These are phyloP conservation scores for Fusarium proliferatum DNA, from an alignment of 2,329 filamentous ascomycete species.

Conservation along the genomic window DNA sequence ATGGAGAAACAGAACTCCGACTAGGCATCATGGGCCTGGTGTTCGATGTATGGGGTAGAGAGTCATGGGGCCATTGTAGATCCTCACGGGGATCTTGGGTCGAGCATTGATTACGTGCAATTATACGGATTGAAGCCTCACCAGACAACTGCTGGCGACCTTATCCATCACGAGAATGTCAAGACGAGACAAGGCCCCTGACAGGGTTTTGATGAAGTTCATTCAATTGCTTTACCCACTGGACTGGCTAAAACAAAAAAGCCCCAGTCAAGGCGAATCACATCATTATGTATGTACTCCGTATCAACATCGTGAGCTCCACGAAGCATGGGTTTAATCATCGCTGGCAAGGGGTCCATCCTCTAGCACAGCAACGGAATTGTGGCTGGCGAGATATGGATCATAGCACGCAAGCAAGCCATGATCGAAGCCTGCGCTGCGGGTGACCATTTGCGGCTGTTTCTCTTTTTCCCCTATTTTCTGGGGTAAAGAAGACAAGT, in stretches of 20 bases:
- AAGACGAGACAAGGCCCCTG: conserved; percentile 14
- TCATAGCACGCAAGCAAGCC: conserved; percentile 25
- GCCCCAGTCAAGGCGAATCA: conserved; percentile 26
- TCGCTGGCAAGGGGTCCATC: conserved; percentile 17
- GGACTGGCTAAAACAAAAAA: conserved; percentile 23
- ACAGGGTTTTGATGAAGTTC: not conserved
- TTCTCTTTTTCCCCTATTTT: conserved; percentile 22
- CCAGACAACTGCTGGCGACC: not conserved
- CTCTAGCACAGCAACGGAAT: conserved; percentile 33
- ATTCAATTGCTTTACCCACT: conserved; percentile 17
- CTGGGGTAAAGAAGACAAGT: conserved; percentile 37
- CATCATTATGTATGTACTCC: not conserved
- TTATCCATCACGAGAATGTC: not conserved
- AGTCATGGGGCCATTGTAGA: conserved; percentile 24
- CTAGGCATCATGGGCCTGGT: not conserved
- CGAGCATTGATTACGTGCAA: conserved; percentile 6
- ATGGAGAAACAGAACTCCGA: conserved; percentile 19
- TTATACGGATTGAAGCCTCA: conserved; percentile 11
- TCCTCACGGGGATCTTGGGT: conserved; percentile 16
- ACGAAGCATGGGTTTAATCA: conserved; percentile 30
- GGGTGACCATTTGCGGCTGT: conserved; percentile 19
- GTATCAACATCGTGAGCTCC: conserved; percentile 12
- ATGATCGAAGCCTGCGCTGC: conserved; percentile 22
- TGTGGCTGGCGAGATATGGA: conserved; percentile 40
- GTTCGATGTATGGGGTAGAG: not conserved